phyloP scores from a whole-genome alignment of 1,139 yeast species.

The Pichia sp. region DNA sequence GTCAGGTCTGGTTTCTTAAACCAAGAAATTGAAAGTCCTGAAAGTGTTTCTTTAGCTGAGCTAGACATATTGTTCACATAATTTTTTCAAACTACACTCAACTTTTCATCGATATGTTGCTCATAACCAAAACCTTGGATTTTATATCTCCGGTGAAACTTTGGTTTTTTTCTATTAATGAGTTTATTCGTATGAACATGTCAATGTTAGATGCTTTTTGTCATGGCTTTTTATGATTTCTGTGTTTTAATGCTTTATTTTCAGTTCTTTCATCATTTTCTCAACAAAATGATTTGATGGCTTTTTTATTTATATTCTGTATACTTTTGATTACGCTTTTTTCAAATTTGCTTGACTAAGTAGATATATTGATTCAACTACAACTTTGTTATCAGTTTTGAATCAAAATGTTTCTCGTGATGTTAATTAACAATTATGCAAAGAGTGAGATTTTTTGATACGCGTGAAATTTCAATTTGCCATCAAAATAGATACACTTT shows the following conservation, averaged over 20 bases:
- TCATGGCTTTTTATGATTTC: slow-evolving; percentile 8
- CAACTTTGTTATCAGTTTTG: too few species aligned
- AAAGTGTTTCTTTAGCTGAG: slow-evolving; percentile 65
- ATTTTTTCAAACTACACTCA: too few species aligned
- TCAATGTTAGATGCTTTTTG: neutral
- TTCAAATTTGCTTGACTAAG: too few species aligned
- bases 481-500: too few species aligned
- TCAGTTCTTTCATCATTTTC: slow-evolving; percentile 7
- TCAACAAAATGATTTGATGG: slow-evolving; percentile 4
- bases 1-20: slow-evolving; percentile 67
- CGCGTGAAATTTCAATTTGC: too few species aligned
- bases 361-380: too few species aligned
- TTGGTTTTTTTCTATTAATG: slow-evolving; percentile 8
- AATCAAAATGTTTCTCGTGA: too few species aligned
- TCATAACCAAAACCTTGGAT: neutral
- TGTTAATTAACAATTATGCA: too few species aligned
- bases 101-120: too few species aligned
- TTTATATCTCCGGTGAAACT: neutral
- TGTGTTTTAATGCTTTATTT: slow-evolving; percentile 15
- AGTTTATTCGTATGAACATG: slow-evolving; percentile 7
- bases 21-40: slow-evolving; percentile 72
- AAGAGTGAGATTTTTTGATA: too few species aligned
- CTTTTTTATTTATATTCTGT: slow-evolving; percentile 2
- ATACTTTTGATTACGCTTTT: slow-evolving; percentile 1
- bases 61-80: slow-evolving; percentile 56